Base-by-base conservation (phyloP, 2,329 filamentous ascomycete genomes). In the Alternaria conjuncta region DNA sequence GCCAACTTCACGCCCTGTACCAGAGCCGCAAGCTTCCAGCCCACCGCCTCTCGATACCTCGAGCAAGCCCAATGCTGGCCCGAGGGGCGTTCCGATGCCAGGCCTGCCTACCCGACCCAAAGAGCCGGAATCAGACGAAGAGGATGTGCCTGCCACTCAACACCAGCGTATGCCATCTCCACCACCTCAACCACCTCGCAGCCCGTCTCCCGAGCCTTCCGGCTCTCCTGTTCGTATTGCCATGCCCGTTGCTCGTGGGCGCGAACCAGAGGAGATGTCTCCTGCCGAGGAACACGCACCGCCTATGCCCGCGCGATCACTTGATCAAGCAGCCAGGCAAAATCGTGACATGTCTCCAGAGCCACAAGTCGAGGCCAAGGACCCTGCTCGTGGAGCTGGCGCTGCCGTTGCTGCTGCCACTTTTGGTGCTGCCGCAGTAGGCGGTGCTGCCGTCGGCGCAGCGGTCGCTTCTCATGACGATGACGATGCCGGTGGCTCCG, bases 151-250 rank as follows among this genome's bases (percentile, higher is more conserved):
- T 57, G 81, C 86, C 41, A 84, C 87, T 55, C 85, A 89, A 62
- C 81, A 83, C 64, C 81, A 82, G 66, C 76, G 79, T 61, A 60
- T 84, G 54, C 84, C 82, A 54, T 79, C 82, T 59, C 79, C 83
- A 32, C 79, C 78, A 5, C 78, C 73, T 44, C 74, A 68, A 28
- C 78, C 78, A 58, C 60, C 60, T 45, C 79, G 82, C 68, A 82
- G 80, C 73, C 79, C 80, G 63, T 84, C 83, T 59, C 84, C 87
- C 54, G 84, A 85, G 54, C 83, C 83, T 54, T 86, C 89, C 51
- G 82, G 84, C 50, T 97, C 93, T 2, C 95, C 95, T 7, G 90
- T 96, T 66, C 92, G 91, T 54, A 87, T 98, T 70, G 94, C 94
- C 13, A 90, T 95, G 80, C 96, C 96, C 4, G 91, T 98, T 59